Evolutionary conservation across 768 basidiomycete species (phyloP).

Genomic region (Fomitopsis pulvina): DNA sequence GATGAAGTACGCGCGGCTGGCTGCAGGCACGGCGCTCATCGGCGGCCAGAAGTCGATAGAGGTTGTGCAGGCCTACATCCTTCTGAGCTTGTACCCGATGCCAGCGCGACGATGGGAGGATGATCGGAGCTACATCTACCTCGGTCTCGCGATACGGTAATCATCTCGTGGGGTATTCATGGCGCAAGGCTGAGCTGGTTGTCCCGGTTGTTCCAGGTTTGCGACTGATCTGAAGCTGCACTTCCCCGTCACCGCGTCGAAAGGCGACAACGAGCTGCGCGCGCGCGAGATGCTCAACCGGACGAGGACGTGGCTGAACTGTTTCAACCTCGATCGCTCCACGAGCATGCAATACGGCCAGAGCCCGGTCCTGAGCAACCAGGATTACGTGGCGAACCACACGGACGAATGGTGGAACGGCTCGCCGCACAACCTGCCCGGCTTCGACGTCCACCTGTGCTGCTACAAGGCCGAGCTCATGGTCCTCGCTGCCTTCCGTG

Average conservation of each 20-base stretch:
- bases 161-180: slow-evolving; percentile 12
- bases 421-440: slow-evolving; percentile 58
- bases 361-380: slow-evolving; percentile 68
- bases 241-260: slow-evolving; percentile 55
- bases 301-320: slow-evolving; percentile 85
- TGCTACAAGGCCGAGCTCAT: slow-evolving; percentile 73
- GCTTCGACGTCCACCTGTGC: slow-evolving; percentile 78
- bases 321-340: slow-evolving; percentile 87
- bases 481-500: slow-evolving; percentile 52
- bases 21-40: slow-evolving; percentile 72
- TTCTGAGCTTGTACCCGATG: slow-evolving; percentile 70
- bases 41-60: slow-evolving; percentile 78
- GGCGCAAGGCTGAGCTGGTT: slow-evolving; percentile 1
- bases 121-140: slow-evolving; percentile 84
- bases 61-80: slow-evolving; percentile 76
- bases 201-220: slow-evolving; percentile 40
- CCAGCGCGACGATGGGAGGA: slow-evolving; percentile 82
- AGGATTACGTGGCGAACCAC: slow-evolving; percentile 70
- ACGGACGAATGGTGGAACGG: slow-evolving; percentile 65
- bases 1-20: slow-evolving; percentile 71
- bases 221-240: slow-evolving; percentile 90
- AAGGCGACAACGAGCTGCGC: slow-evolving; percentile 72
- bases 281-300: slow-evolving; percentile 86
- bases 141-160: slow-evolving; percentile 83
- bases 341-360: slow-evolving; percentile 88